phyloP scores from a whole-genome alignment of 768 basidiomycete genomes.

The Russula compacta region DNA sequence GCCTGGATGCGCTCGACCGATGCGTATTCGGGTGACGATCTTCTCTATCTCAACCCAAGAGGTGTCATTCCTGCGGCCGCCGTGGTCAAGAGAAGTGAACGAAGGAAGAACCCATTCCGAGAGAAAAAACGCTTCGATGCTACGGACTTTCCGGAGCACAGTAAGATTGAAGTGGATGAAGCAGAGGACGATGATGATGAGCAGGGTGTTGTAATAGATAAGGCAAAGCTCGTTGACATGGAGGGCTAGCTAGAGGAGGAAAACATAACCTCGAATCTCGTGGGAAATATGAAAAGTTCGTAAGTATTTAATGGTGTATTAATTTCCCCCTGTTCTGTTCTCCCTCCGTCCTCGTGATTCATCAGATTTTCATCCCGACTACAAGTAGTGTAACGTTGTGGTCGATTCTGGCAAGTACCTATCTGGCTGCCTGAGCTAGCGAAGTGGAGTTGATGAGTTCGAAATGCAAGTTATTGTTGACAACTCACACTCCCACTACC shows the following conservation, averaged over 20 bases:
- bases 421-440: background rate
- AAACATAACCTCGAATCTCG: background rate
- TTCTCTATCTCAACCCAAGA: conserved; percentile 67
- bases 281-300: background rate
- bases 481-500: too few species aligned
- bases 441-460: background rate
- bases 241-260: conserved; percentile 32
- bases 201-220: conserved; percentile 28
- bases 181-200: conserved; percentile 39
- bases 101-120: conserved; percentile 51
- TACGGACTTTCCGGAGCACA: conserved; percentile 31
- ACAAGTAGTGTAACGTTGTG: background rate
- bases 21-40: conserved; percentile 64
- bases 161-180: conserved; percentile 23
- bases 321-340: background rate
- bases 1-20: conserved; percentile 77
- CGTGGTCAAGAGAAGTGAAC: conserved; percentile 51
- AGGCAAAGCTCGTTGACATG: conserved; percentile 33
- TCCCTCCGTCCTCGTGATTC: background rate
- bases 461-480: too few species aligned
- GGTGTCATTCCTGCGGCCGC: conserved; percentile 68
- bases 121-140: conserved; percentile 62
- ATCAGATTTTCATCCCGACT: background rate
- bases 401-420: background rate
- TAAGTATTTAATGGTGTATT: background rate